Evolutionary conservation across 2,329 filamentous ascomycete species (phyloP).

Genomic region (Onygena corvina): DNA sequence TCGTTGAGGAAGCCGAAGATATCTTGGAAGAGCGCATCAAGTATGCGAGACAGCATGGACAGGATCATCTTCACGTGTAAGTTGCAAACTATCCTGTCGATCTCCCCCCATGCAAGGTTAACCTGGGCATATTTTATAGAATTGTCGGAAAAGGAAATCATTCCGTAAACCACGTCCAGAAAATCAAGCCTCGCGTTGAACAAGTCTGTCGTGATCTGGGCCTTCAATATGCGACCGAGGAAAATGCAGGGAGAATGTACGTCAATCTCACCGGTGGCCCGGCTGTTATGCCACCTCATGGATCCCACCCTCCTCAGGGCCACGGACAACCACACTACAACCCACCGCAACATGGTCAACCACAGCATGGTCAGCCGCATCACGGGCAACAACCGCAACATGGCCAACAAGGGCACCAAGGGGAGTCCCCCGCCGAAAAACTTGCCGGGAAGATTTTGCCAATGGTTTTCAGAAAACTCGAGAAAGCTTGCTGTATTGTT

Average conservation of each 20-base stretch:
- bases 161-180: constrained; percentile 67
- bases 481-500: constrained; percentile 59
- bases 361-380: constrained; percentile 21
- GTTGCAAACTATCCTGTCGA: constrained; percentile 16
- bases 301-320: constrained; percentile 21
- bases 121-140: constrained; percentile 25
- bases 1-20: constrained; percentile 85
- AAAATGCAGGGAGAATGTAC: constrained; percentile 80
- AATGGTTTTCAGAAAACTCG: constrained; percentile 51
- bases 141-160: constrained; percentile 96
- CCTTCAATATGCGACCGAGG: constrained; percentile 71
- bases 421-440: constrained; percentile 3
- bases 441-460: constrained; percentile 44
- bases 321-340: constrained; percentile 31
- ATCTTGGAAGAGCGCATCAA: constrained; percentile 78
- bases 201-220: constrained; percentile 72
- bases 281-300: constrained; percentile 38
- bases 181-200: constrained; percentile 91
- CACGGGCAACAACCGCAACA: constrained; percentile 31
- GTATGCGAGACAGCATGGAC: constrained; percentile 59
- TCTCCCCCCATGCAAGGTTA: not conserved
- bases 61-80: constrained; percentile 73
- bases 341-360: constrained; percentile 20
- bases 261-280: constrained; percentile 69
- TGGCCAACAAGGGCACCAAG: not conserved